These are phyloP conservation scores for Claviceps fusiformis DNA, from an alignment of 2,329 filamentous ascomycete species.

Conservation along the genomic window DNA sequence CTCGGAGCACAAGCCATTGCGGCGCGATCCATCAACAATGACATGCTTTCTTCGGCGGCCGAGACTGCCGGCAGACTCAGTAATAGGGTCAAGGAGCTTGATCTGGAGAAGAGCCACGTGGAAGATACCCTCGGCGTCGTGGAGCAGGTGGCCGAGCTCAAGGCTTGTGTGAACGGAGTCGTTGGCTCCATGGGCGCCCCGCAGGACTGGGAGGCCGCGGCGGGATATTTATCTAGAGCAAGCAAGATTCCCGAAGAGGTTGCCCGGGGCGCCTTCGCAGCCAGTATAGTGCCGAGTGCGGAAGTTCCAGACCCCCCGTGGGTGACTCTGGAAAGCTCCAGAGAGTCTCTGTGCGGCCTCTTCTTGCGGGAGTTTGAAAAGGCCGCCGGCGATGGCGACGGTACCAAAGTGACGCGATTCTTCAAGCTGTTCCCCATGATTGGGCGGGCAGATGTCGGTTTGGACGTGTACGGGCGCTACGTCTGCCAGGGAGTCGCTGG, in stretches of 20 bases:
- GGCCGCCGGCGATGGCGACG: slow-evolving; percentile 76
- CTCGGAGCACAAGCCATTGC: slow-evolving; percentile 78
- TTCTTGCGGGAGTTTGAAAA: slow-evolving; percentile 94
- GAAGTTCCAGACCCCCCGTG: slow-evolving; percentile 88
- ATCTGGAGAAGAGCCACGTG: slow-evolving; percentile 82
- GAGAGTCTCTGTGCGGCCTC: slow-evolving; percentile 76
- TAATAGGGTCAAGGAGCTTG: slow-evolving; percentile 71
- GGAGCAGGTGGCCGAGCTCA: slow-evolving; percentile 92
- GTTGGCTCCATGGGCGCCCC: slow-evolving; percentile 93
- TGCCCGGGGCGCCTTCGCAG: slow-evolving; percentile 71
- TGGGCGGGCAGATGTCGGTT: slow-evolving; percentile 70
- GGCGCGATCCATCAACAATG: slow-evolving; percentile 71
- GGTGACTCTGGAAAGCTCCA: slow-evolving; percentile 73
- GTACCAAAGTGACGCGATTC: slow-evolving; percentile 81
- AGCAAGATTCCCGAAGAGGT: slow-evolving; percentile 70
- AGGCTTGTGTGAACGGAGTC: slow-evolving; percentile 89
- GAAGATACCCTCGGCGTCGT: slow-evolving; percentile 84
- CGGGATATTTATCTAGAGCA: slow-evolving; percentile 74
- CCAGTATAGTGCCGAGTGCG: slow-evolving; percentile 84
- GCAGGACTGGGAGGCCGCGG: slow-evolving; percentile 97
- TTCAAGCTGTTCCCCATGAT: slow-evolving; percentile 97
- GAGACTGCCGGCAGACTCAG: slow-evolving; percentile 77
- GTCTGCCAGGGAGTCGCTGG: slow-evolving; percentile 90
- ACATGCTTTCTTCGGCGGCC: slow-evolving; percentile 78
- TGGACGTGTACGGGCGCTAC: slow-evolving; percentile 92